These are phyloP conservation scores for Coemansia aciculifera DNA, from an alignment of 192 early-diverging fungal species.

Conservation along the genomic window DNA sequence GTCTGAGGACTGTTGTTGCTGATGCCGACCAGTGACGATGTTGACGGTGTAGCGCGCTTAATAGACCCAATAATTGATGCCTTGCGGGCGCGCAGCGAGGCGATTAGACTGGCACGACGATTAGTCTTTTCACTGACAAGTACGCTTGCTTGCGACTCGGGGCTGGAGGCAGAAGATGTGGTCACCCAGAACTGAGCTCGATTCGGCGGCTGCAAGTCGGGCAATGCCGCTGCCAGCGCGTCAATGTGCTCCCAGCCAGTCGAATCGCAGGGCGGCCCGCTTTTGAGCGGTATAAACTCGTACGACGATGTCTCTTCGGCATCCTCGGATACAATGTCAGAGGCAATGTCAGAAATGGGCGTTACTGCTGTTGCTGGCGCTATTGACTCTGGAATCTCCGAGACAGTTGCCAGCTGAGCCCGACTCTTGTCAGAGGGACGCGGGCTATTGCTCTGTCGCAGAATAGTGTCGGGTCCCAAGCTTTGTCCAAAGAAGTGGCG, in stretches of 20 bases:
- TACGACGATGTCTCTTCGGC: conserved; percentile 18
- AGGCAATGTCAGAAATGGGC: not conserved
- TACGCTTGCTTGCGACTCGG: conserved; percentile 38
- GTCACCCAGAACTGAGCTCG: conserved; percentile 54
- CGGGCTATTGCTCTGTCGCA: conserved; percentile 17
- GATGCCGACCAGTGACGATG: not conserved
- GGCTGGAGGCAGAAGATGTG: conserved; percentile 13
- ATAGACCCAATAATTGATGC: conserved; percentile 44
- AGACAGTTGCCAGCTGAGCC: not conserved
- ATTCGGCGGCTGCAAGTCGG: conserved; percentile 2
- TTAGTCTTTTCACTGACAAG: conserved; percentile 15
- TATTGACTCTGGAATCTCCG: not conserved
- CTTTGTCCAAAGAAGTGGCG: conserved; percentile 43
- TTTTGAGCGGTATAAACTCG: conserved; percentile 24
- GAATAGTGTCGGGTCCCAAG: conserved; percentile 30
- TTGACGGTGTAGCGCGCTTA: conserved; percentile 32
- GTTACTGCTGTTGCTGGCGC: not conserved
- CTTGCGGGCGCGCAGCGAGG: conserved; percentile 37
- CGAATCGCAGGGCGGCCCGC: not conserved
- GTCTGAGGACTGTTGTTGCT: not conserved
- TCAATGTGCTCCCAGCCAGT: not conserved
- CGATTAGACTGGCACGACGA: conserved; percentile 27
- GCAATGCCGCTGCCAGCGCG: not conserved
- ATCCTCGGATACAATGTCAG: conserved; percentile 10
- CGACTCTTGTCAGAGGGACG: not conserved